These are phyloP conservation scores for Cladosporium phlei DNA, from an alignment of 2,329 filamentous ascomycete species.

Conservation along the genomic window DNA sequence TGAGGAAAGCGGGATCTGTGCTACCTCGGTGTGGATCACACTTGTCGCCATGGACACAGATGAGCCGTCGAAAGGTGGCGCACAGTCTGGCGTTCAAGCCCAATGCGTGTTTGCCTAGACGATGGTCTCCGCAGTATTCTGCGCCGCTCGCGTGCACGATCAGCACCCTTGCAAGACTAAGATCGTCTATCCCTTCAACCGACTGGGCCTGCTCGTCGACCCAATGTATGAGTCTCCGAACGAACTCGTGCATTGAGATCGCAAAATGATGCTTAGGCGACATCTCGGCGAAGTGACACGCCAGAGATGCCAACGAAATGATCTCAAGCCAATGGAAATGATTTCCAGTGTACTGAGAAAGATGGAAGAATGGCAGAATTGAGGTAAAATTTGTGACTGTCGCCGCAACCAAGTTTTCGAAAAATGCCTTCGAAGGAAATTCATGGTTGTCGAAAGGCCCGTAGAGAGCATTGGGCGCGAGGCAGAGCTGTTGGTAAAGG, in stretches of 20 bases:
- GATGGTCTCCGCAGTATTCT: constrained; percentile 18
- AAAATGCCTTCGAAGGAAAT: constrained; percentile 22
- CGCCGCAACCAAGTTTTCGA: constrained; percentile 24
- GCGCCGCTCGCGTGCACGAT: constrained; percentile 16
- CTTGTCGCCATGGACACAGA: not conserved
- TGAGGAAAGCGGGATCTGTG: not conserved
- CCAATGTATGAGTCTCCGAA: constrained; percentile 12
- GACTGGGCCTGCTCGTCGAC: not conserved
- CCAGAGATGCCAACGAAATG: constrained; percentile 28
- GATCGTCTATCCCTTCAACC: constrained; percentile 1
- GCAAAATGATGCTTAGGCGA: not conserved
- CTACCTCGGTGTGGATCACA: not conserved
- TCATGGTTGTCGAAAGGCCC: constrained; percentile 18
- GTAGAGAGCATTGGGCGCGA: not conserved
- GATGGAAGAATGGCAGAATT: constrained; percentile 29
- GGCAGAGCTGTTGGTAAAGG: not conserved
- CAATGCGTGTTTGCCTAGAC: constrained; percentile 5
- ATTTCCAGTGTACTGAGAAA: constrained; percentile 17
- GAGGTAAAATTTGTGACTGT: constrained; percentile 29
- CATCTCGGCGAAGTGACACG: constrained; percentile 16
- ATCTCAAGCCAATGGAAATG: constrained; percentile 21
- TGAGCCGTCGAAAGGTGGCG: not conserved
- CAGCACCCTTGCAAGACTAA: constrained; percentile 15
- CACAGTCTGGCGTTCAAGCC: not conserved
- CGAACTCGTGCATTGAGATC: constrained; percentile 19